phyloP scores from a whole-genome alignment of 257 asterid genomes.

The Jasminum sambac region DNA sequence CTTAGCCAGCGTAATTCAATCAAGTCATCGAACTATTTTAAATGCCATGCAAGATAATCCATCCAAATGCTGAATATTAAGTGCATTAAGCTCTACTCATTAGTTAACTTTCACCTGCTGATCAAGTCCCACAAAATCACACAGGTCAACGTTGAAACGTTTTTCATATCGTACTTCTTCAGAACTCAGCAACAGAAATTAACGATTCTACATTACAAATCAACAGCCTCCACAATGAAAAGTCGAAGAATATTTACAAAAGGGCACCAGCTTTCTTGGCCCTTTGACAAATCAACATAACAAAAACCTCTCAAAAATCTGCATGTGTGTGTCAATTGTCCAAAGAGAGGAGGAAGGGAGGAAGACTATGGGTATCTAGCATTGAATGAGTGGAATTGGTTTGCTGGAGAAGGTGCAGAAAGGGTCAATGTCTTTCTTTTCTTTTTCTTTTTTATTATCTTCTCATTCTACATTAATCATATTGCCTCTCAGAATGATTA shows the following conservation, averaged over 20 bases:
- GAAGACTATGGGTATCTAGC: conserved; percentile 16
- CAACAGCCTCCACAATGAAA: neutral
- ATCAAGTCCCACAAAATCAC: conserved; percentile 4
- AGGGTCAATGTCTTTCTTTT: conserved; percentile 32
- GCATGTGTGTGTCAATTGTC: conserved; percentile 18
- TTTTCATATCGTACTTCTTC: no score
- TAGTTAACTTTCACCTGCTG: conserved; percentile 4
- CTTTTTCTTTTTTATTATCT: neutral
- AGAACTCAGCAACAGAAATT: conserved; percentile 5
- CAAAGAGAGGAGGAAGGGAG: neutral
- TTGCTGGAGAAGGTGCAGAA: conserved; percentile 18
- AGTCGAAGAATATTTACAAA: neutral
- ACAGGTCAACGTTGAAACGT: neutral
- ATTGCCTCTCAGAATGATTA: neutral
- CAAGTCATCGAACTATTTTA: conserved; percentile 16
- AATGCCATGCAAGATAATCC: conserved; percentile 22
- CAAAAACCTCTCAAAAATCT: conserved; percentile 19
- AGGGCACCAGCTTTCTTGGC: conserved; percentile 10
- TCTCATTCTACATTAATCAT: neutral
- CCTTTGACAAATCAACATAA: neutral
- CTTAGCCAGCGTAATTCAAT: conserved; percentile 29
- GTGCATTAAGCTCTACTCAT: conserved; percentile 27
- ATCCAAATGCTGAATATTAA: conserved; percentile 20
- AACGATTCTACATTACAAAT: conserved; percentile 2
- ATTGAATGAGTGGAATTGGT: conserved; percentile 39